A percentile compares a stretch with the other conserved stretches of the same genome.
phyloP scores from a whole-genome alignment of 2,329 filamentous ascomycete genomes.

The Chaetomium globosum region DNA sequence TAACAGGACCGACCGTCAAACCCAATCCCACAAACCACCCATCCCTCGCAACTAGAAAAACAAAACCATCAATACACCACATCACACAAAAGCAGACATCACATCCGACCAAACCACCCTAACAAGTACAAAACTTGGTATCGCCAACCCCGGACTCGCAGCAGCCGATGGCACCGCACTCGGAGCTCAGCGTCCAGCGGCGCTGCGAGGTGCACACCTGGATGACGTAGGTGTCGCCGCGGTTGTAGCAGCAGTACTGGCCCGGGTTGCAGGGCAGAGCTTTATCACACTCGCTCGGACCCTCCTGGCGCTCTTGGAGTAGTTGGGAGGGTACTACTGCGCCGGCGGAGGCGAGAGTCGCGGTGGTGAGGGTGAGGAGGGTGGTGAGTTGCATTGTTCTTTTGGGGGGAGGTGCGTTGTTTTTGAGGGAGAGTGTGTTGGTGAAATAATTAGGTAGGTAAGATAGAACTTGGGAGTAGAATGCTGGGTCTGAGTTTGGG shows the following conservation, averaged over 20 bases:
- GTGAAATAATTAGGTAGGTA: too few species aligned
- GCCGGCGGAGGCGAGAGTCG: not conserved
- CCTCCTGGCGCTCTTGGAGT: not conserved
- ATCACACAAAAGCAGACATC: too few species aligned
- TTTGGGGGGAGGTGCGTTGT: not conserved
- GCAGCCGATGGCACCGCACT: not conserved
- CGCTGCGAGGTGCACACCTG: not conserved
- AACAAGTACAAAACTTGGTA: not conserved
- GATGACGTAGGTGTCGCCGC: not conserved
- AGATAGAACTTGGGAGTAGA: too few species aligned
- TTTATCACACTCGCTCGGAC: not conserved
- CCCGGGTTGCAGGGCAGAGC: not conserved
- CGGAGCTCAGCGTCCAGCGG: not conserved
- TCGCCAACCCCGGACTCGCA: not conserved
- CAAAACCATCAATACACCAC: too few species aligned
- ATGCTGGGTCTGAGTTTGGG: too few species aligned
- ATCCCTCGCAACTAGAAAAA: too few species aligned
- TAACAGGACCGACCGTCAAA: too few species aligned
- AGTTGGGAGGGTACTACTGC: not conserved
- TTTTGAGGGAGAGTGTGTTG: too few species aligned
- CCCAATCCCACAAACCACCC: too few species aligned
- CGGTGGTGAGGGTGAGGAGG: not conserved
- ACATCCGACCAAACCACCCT: not conserved
- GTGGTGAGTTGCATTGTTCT: not conserved
- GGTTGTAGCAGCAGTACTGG: conserved; percentile 4